Evolutionary conservation across 163 green algal species (phyloP).

Genomic region (Chloroidium sp.): DNA sequence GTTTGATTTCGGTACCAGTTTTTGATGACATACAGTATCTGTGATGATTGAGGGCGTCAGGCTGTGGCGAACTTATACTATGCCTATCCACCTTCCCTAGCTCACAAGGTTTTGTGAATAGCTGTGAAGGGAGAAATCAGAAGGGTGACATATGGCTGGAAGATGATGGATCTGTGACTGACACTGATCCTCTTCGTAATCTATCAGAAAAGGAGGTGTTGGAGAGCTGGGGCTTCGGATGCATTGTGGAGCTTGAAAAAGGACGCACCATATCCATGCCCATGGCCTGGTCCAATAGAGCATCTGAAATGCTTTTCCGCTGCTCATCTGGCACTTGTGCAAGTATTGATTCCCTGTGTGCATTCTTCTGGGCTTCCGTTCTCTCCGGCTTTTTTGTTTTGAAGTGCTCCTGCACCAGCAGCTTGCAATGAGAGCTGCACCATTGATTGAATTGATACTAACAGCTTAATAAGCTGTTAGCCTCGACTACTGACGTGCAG

Average conservation of each 20-base stretch:
- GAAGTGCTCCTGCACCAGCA: constrained; percentile 29
- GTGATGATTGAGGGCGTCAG: too few species aligned
- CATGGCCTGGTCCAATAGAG: constrained; percentile 38
- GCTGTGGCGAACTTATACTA: too few species aligned
- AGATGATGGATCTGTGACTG: too few species aligned
- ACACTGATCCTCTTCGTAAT: too few species aligned
- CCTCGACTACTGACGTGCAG: background rate
- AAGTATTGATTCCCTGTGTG: constrained; percentile 31
- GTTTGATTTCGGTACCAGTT: too few species aligned
- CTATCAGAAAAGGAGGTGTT: constrained; percentile 1
- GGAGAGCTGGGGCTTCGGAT: constrained; percentile 2
- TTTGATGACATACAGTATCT: too few species aligned
- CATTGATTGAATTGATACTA: background rate
- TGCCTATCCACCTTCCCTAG: too few species aligned
- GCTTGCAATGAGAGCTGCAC: background rate
- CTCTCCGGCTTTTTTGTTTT: constrained; percentile 13
- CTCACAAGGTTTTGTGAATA: background rate
- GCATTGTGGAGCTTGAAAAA: background rate
- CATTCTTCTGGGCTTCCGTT: constrained; percentile 22
- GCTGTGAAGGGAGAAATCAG: background rate
- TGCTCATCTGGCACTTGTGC: constrained; percentile 31
- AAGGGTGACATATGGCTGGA: background rate
- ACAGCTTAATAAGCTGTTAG: background rate
- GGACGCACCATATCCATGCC: constrained; percentile 51
- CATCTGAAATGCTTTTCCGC: constrained; percentile 23